Percentiles rank a stretch among this genome's conserved stretches.
Conservation (phyloP, 1,284 basidiomycete species). For the Wolfiporia cocos region DNA sequence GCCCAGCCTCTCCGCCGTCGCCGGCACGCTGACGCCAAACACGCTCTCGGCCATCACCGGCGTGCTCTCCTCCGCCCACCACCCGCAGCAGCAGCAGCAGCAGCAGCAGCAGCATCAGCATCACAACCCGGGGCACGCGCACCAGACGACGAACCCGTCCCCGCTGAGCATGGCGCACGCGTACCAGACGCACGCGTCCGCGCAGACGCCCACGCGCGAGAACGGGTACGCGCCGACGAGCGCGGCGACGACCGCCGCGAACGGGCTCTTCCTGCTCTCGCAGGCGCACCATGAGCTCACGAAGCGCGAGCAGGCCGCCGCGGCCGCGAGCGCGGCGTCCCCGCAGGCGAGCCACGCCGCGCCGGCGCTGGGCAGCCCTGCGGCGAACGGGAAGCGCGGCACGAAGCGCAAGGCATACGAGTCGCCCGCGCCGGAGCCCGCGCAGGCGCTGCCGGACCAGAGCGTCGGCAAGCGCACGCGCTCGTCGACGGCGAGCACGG, state of each 20-base stretch:
- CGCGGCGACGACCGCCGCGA: constrained; percentile 63
- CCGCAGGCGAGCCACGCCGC: constrained; percentile 44
- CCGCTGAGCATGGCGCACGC: constrained; percentile 26
- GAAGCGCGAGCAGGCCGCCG: constrained; percentile 74
- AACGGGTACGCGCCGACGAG: constrained; percentile 30
- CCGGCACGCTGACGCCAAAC: constrained; percentile 85
- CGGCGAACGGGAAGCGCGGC: constrained; percentile 40
- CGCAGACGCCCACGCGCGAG: background rate
- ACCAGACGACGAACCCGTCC: constrained; percentile 21
- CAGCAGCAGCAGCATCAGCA: constrained; percentile 12
- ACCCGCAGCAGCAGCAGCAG: constrained; percentile 8
- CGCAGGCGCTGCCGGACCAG: constrained; percentile 17
- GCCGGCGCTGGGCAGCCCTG: constrained; percentile 9
- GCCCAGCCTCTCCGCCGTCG: constrained; percentile 46
- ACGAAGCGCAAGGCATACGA: constrained; percentile 66
- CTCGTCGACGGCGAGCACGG: constrained; percentile 21
- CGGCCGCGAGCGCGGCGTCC: constrained; percentile 37
- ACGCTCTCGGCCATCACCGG: constrained; percentile 80
- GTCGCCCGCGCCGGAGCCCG: constrained; percentile 28
- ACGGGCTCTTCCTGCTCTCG: constrained; percentile 88
- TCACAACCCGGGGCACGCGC: constrained; percentile 12
- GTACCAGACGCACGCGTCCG: constrained; percentile 6
- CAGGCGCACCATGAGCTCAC: constrained; percentile 95
- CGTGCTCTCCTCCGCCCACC: constrained; percentile 36
- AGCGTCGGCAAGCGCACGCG: constrained; percentile 41